Evolutionary conservation across 257 asterid species (phyloP).

Genomic region (Misopates orontium): DNA sequence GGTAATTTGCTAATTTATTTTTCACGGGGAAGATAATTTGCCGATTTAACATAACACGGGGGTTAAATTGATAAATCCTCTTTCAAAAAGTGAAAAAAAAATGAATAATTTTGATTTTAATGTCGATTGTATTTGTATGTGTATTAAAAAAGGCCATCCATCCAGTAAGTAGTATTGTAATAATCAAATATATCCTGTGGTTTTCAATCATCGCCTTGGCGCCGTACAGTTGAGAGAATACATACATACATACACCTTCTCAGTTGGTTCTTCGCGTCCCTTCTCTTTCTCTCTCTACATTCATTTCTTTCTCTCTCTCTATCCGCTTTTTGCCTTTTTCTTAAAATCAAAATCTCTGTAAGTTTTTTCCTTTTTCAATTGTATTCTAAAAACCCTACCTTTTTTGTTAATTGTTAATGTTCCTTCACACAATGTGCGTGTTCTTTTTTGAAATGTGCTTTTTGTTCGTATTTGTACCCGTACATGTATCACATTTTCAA

Average conservation of each 20-base stretch:
- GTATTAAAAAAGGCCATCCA: constrained; percentile 53
- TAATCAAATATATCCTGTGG: constrained; percentile 76
- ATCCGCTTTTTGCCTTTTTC: constrained; percentile 33
- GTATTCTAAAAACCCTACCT: constrained; percentile 38
- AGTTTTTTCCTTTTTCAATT: constrained; percentile 26
- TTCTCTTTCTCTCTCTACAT: constrained; percentile 7
- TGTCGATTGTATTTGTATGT: no score
- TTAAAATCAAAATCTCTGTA: constrained; percentile 45
- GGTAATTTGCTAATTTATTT: no score
- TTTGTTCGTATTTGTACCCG: constrained; percentile 9
- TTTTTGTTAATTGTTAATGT: no score
- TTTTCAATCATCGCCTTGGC: constrained; percentile 53
- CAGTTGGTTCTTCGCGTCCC: constrained; percentile 54
- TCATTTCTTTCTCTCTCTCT: constrained; percentile 29
- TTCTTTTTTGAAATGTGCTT: constrained; percentile 15
- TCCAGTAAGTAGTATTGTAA: no score
- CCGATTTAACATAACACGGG: no score
- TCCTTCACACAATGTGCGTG: constrained; percentile 33
- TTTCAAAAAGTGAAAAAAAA: no score
- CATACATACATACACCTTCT: constrained; percentile 23
- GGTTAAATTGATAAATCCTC: no score
- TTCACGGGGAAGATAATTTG: no score
- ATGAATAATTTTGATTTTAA: no score
- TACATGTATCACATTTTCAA: constrained; percentile 3
- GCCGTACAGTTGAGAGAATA: constrained; percentile 66